phyloP scores from a whole-genome alignment of 176 grass and related monocot genomes.

The Hordeum vulgare region MorexV3_pseudomolecules_assembly NC_058520.1:199553942-199554441 shows the following conservation, averaged over 20 bases:
- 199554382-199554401: conserved; percentile 26
- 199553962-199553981: no score
- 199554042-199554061: no score
- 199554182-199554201: neutral
- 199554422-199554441: neutral
- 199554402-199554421: neutral
- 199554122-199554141: neutral
- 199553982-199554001: no score
- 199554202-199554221: neutral
- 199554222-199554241: neutral
- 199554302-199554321: neutral
- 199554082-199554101: neutral
- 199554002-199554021: no score
- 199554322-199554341: neutral
- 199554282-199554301: neutral
- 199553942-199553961: no score
- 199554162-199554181: conserved; percentile 8
- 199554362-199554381: neutral
- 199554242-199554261: neutral
- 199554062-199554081: neutral
- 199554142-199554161: neutral
- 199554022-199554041: no score
- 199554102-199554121: neutral
- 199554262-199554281: neutral
- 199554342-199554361: no score